Percentiles rank a stretch among this genome's conserved stretches.
Conservation (phyloP, 2,329 filamentous ascomycete genomes). For the Monosporascus sp. region DNA sequence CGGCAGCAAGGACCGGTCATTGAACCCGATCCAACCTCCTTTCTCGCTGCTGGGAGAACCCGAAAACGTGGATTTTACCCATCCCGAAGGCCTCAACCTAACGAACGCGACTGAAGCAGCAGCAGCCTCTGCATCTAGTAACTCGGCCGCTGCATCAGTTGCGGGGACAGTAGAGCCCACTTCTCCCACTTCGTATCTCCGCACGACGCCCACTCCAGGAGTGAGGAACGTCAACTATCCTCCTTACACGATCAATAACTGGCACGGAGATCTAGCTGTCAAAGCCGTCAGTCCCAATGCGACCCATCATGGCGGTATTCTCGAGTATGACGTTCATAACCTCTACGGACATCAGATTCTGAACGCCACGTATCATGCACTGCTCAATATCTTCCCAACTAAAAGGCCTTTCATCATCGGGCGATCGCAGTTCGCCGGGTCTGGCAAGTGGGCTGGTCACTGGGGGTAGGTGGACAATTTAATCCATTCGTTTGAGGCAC, state of each 20-base stretch:
- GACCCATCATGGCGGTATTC: conserved; percentile 64
- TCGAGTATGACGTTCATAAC: conserved; percentile 82
- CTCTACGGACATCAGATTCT: conserved; percentile 70
- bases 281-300: conserved; percentile 73
- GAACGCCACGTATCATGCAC: conserved; percentile 69
- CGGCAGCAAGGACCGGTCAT: conserved; percentile 56
- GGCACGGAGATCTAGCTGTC: conserved; percentile 65
- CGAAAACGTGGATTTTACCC: conserved; percentile 52
- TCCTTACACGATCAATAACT: conserved; percentile 71
- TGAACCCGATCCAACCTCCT: conserved; percentile 64
- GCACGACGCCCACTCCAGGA: conserved; percentile 56
- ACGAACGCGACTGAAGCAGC: conserved; percentile 65
- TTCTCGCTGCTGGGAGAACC: conserved; percentile 61
- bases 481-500: neutral
- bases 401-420: conserved; percentile 82
- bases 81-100: conserved; percentile 64
- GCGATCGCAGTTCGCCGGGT: conserved; percentile 73
- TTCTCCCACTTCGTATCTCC: conserved; percentile 42
- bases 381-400: conserved; percentile 56
- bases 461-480: conserved; percentile 48
- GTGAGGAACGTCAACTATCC: conserved; percentile 65
- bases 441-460: conserved; percentile 70
- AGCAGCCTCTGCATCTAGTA: conserved; percentile 46
- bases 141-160: conserved; percentile 22
- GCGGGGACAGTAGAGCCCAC: conserved; percentile 9